Evolutionary conservation across 352 stramenopile species (phyloP).

Genomic region (Pythium monospermum): DNA sequence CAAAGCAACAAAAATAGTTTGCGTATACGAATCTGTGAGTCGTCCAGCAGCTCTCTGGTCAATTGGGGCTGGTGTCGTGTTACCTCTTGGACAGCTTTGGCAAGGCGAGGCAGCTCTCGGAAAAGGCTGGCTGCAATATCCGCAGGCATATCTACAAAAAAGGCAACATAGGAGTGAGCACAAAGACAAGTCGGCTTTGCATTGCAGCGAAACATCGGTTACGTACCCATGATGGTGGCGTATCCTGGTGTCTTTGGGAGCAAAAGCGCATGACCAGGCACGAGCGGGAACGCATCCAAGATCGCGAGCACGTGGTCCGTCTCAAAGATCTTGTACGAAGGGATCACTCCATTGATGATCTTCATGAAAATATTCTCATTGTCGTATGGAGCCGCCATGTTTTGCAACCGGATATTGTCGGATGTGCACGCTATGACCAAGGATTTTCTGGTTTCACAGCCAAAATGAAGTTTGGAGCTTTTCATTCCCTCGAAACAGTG

Average conservation of each 20-base stretch:
- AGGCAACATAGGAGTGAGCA: neutral
- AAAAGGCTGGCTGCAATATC: constrained; percentile 69
- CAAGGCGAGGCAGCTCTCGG: constrained; percentile 65
- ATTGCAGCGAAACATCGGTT: neutral
- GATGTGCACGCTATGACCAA: too few species aligned
- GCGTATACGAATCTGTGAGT: too few species aligned
- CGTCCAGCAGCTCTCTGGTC: too few species aligned
- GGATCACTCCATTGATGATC: constrained; percentile 75
- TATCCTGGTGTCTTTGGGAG: constrained; percentile 64
- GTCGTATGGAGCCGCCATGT: constrained; percentile 50
- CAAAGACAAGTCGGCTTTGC: neutral
- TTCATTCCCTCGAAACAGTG: constrained; percentile 4
- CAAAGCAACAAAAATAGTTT: too few species aligned
- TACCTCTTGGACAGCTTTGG: constrained; percentile 65
- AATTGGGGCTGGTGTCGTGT: too few species aligned
- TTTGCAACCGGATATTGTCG: too few species aligned
- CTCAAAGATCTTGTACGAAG: constrained; percentile 83
- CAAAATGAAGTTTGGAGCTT: constrained; percentile 1
- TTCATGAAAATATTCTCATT: constrained; percentile 76
- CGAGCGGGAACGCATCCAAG: constrained; percentile 70
- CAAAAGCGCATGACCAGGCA: constrained; percentile 61
- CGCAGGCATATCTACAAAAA: constrained; percentile 49
- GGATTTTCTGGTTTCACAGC: neutral
- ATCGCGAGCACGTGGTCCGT: constrained; percentile 82
- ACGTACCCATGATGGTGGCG: constrained; percentile 58